These are phyloP conservation scores for Diversispora eburnea DNA, from an alignment of 192 early-diverging fungal species.

Conservation along the genomic window DNA sequence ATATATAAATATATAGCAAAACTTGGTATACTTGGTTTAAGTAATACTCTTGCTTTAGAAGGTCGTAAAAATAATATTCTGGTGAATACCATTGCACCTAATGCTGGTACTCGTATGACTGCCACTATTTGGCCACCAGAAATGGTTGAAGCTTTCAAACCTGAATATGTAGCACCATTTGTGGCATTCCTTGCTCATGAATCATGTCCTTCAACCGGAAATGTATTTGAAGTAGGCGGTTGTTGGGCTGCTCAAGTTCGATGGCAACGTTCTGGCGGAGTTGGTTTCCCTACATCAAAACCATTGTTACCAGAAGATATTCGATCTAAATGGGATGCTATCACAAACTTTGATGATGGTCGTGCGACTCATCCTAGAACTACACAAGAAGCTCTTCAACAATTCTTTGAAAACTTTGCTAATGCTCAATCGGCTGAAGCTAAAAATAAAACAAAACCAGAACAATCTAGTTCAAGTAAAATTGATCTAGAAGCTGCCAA, in stretches of 20 bases:
- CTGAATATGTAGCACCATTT: conserved; percentile 93
- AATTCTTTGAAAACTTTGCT: conserved; percentile 80
- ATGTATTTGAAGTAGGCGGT: conserved; percentile 94
- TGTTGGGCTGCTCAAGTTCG: conserved; percentile 94
- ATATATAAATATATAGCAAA: conserved; percentile 59
- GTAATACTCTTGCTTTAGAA: conserved; percentile 89
- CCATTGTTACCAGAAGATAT: conserved; percentile 84
- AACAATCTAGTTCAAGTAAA: conserved; percentile 32
- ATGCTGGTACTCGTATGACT: conserved; percentile 96
- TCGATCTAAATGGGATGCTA: conserved; percentile 68
- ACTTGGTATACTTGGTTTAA: conserved; percentile 85
- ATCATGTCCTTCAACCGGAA: conserved; percentile 69
- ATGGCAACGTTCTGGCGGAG: conserved; percentile 93
- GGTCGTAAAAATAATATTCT: conserved; percentile 89
- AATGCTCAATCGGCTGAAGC: conserved; percentile 44
- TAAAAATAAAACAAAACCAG: conserved; percentile 34
- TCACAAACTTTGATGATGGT: conserved; percentile 94
- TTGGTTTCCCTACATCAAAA: conserved; percentile 83
- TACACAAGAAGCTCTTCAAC: conserved; percentile 76
- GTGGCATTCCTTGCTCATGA: conserved; percentile 90
- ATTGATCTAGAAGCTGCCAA: conserved; percentile 68
- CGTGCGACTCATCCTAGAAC: conserved; percentile 81
- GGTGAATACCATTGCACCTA: conserved; percentile 93
- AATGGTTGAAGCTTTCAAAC: conserved; percentile 92
- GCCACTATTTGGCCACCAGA: conserved; percentile 96